Base-by-base conservation (phyloP, 2,329 filamentous ascomycete genomes). In the Alternaria sp. region DNA sequence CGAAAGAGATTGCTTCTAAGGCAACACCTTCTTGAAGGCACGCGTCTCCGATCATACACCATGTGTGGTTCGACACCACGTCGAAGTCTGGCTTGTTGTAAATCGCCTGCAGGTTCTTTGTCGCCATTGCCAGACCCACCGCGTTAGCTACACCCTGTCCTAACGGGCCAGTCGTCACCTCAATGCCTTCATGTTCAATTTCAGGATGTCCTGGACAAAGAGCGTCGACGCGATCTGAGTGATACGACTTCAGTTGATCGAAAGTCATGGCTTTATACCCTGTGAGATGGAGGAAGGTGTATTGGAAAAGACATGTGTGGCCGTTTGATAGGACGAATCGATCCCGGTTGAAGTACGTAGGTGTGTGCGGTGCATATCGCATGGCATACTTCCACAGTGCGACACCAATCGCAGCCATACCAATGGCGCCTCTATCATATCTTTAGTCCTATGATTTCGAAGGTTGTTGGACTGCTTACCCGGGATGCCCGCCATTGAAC, bases 401-500 rank as follows among this genome's bases (percentile, higher is more conserved):
- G 22, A 89, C 79, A 10, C 87, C 87, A 56, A 89, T 89, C 4
- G 85, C 86, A 22, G 86, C 86, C 80, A 89, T 88, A 38, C 86
- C 85, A 73, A 88, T 87, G 18, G 57, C 57, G n/a, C 57, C 57
- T 46, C 57, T 60, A 16, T 16, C 10, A 1, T 7, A 14, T 25
- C 4, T 14, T 60, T 12, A 60, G 46, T 3, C 32, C 3, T n/a
- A 2, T 6, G 14, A 3, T 0, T 10, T 3, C 28, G 9, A 40
- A 10, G 1, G 3, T 5, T 28, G 6, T 5, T 12, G 5, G 10
- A 40, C 12, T 2, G 85, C 85, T 22, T 63, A 65, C 20, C 67
- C 89, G 18, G 89, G 89, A 71, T 91, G 89, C 0, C 89, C 89
- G 36, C 88, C 88, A 63, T 86, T 86, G 76, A 90, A 92, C 65